A percentile compares a stretch with the other conserved stretches of the same genome.
Conservation (phyloP, 148 eudicot genomes). For the Rhododendron kiyosumense region DNA sequence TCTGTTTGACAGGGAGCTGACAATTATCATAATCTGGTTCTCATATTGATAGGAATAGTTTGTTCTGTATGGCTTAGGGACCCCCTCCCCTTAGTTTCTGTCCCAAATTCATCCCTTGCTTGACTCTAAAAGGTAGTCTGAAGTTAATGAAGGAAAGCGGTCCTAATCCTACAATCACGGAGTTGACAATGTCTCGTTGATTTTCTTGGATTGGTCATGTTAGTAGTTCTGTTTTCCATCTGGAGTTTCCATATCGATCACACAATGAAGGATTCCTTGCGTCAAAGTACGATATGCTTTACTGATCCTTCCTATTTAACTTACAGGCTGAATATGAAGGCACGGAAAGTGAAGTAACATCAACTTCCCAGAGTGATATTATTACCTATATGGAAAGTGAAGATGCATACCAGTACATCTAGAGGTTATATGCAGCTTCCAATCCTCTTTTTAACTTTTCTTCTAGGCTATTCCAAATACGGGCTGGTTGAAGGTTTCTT, state of each 20-base stretch:
- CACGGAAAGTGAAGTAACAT: constrained; percentile 27
- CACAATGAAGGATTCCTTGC: not conserved
- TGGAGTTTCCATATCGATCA: not conserved
- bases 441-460: not conserved
- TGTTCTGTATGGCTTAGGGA: not conserved
- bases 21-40: not conserved
- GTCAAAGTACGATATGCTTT: not conserved
- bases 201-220: not conserved
- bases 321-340: constrained; percentile 69
- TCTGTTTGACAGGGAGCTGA: constrained; percentile 31
- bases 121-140: not conserved
- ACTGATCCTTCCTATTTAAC: not conserved
- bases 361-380: constrained; percentile 28
- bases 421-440: not conserved
- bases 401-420: constrained; percentile 22
- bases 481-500: not conserved
- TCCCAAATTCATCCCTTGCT: not conserved
- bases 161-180: not conserved
- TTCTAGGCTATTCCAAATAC: not conserved
- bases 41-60: not conserved
- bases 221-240: not conserved
- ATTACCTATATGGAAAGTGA: constrained; percentile 34
- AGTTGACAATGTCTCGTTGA: not conserved
- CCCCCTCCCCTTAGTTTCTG: not conserved
- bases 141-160: not conserved